These are phyloP conservation scores for Scedosporium boydii DNA, from an alignment of 2,329 filamentous ascomycete species.

Conservation along the genomic window DNA sequence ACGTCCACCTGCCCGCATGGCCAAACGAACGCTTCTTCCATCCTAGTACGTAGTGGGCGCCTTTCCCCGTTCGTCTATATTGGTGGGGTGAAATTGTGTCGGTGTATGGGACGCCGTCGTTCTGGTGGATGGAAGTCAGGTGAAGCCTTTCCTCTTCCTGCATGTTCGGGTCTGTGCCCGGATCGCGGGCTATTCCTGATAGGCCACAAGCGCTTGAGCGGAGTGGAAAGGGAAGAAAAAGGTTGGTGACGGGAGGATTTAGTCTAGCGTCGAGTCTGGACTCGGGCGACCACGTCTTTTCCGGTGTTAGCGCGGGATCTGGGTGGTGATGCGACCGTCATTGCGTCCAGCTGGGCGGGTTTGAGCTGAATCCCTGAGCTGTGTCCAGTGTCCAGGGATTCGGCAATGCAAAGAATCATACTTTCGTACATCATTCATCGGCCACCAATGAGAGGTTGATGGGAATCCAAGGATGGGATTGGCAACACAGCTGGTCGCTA, in stretches of 20 bases:
- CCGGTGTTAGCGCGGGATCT: not conserved
- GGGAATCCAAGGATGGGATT: too few relatives aligned
- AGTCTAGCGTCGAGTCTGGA: not conserved
- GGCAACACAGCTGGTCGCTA: too few relatives aligned
- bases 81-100: not conserved
- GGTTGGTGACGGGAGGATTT: not conserved
- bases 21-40: not conserved
- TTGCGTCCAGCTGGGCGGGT: not conserved
- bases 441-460: too few relatives aligned
- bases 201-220: not conserved
- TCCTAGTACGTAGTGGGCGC: not conserved
- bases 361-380: too few relatives aligned
- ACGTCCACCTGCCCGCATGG: not conserved
- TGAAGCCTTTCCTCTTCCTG: slow-evolving; percentile 1
- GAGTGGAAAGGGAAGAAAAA: not conserved
- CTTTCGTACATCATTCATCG: not conserved
- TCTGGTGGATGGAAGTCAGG: not conserved
- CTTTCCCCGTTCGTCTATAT: not conserved
- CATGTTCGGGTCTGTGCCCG: not conserved
- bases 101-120: not conserved
- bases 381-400: too few relatives aligned
- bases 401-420: not conserved
- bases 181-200: not conserved
- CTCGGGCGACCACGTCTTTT: not conserved
- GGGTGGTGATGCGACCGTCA: not conserved